Base-by-base conservation (phyloP, 768 basidiomycete genomes). In the Termitomyces sp. region DNA sequence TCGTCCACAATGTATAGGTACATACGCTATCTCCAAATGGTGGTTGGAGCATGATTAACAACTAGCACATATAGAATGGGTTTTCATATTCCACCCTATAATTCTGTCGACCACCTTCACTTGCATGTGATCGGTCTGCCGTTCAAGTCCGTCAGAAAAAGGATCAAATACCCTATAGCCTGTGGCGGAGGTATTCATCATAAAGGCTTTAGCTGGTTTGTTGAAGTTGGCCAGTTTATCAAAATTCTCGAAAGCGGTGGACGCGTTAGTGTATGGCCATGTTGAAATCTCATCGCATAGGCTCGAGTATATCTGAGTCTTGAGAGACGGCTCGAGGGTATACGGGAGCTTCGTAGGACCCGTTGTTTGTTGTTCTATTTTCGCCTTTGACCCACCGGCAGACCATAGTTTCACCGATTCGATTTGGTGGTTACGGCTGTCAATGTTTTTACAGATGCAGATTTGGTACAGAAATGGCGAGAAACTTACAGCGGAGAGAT, bases 21-120 rank as follows among this genome's bases (percentile, higher is more conserved):
- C n/a, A n/a, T n/a, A n/a, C 61, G 26, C 12, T 29, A 37, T 41
- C 5, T 39, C 36, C 41, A 3, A 51, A 59, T 51, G 8, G 18
- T 5, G 10, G 29, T 15, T 29, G 26, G 26, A 26, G 12, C 29
- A 31, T 39, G 46, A 51, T 50, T 56, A 36, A 64, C 42, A 24
- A 52, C 64, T 66, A 34, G n/a, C 52, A 24, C 15, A 49, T 54
- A 36, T 56, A 90, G 90, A 60, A 75, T 91, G 73, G 90, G 90
- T 1, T 92, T 91, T 65, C 90, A 92, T 66, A 88, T 91, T 54
- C 87, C 90, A 0, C 90, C 90, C 0, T 89, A 87, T 69, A 86
- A 81, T 57, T 85, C 84, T 34, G 77, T 92, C 5, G 66, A 82
- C 36, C 90, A 92, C 66, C 74, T 92, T 16, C 90, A 92, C 67